A percentile compares a stretch with the other conserved stretches of the same genome.
Evolutionary conservation across 106 monocot genomes (phyloP).

Genomic region (Acanthochlamys bracteata): DNA sequence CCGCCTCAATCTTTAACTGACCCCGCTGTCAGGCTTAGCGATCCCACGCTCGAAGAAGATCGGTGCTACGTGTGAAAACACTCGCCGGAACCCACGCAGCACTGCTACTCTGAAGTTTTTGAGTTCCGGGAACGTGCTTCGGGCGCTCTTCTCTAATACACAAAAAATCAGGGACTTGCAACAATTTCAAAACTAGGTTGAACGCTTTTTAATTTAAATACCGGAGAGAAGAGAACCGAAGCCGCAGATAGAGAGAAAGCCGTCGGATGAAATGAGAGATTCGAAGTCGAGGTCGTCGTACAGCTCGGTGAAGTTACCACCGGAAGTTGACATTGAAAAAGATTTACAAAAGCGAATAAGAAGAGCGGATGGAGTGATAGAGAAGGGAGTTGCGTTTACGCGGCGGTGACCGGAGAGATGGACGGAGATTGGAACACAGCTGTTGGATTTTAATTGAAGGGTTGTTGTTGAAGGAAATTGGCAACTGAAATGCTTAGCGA

Average conservation of each 20-base stretch:
- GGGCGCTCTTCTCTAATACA: conserved; percentile 72
- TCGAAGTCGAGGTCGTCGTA: conserved; percentile 53
- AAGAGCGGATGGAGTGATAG: neutral
- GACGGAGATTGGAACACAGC: neutral
- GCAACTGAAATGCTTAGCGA: too few relatives aligned
- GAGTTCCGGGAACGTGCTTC: conserved; percentile 91
- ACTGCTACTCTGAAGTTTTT: conserved; percentile 58
- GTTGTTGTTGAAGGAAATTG: neutral
- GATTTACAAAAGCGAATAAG: neutral
- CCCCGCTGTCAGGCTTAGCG: conserved; percentile 70
- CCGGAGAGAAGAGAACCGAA: conserved; percentile 98
- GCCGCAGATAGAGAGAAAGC: conserved; percentile 70
- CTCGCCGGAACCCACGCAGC: conserved; percentile 75
- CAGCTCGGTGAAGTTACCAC: conserved; percentile 34
- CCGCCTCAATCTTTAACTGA: conserved; percentile 23
- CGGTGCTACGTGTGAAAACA: conserved; percentile 83
- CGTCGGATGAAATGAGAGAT: conserved; percentile 35
- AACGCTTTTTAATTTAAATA: conserved; percentile 4
- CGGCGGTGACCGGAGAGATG: neutral
- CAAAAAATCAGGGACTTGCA: neutral
- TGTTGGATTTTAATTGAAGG: conserved; percentile 40
- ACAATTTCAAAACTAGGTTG: neutral
- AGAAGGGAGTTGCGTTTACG: conserved; percentile 1
- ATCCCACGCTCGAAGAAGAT: conserved; percentile 95
- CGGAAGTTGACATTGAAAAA: neutral